Evolutionary conservation across 495 filamentous ascomycete species (phyloP).

Genomic region (Pyrenula massariospora): DNA sequence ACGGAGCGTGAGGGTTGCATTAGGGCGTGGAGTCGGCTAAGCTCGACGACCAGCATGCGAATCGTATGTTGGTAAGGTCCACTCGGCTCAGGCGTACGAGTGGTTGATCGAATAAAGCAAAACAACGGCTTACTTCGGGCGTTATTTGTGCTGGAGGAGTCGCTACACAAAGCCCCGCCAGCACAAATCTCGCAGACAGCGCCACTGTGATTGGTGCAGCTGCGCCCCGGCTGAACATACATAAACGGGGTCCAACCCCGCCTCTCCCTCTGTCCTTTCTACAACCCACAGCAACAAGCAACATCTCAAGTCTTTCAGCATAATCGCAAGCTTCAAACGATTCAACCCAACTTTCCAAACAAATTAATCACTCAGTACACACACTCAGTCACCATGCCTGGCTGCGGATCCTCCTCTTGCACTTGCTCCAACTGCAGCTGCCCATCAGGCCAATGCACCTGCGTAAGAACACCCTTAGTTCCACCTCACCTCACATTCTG

Average conservation of each 20-base stretch:
- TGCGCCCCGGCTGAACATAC: conserved; percentile 4
- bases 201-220: conserved; percentile 18
- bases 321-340: neutral
- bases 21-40: too few relatives aligned
- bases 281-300: conserved; percentile 7
- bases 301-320: neutral
- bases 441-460: conserved; percentile 28
- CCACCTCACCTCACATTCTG: neutral
- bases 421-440: conserved; percentile 33
- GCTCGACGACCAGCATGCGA: too few relatives aligned
- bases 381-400: conserved; percentile 22
- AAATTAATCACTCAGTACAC: conserved; percentile 2
- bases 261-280: conserved; percentile 2
- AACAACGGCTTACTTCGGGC: neutral
- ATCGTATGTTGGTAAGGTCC: too few relatives aligned
- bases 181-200: conserved; percentile 1
- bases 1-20: conserved; percentile 13
- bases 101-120: neutral
- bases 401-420: conserved; percentile 22
- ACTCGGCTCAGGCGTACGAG: too few relatives aligned
- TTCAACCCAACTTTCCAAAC: neutral
- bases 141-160: neutral
- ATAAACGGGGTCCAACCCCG: conserved; percentile 2
- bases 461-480: conserved; percentile 21
- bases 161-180: neutral